Evolutionary conservation across 345 rosid species (phyloP).

Genomic region (Heritiera fomes): DNA sequence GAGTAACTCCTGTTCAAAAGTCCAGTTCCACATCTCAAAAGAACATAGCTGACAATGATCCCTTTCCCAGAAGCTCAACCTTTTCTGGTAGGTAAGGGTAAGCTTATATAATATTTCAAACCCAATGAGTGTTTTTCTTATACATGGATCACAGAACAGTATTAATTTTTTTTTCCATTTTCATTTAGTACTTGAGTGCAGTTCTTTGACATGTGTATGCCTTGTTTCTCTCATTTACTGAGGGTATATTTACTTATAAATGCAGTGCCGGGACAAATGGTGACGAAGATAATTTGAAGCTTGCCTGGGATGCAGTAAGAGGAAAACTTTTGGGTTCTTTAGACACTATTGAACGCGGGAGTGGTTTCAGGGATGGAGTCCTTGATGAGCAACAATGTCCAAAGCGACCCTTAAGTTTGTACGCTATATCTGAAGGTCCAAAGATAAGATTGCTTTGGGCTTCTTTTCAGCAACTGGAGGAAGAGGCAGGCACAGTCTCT

Average conservation of each 20-base stretch:
- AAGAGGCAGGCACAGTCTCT: constrained; percentile 66
- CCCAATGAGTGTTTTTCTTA: neutral
- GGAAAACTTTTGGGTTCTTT: constrained; percentile 70
- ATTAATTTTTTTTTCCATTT: neutral
- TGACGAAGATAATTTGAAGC: constrained; percentile 38
- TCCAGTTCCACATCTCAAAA: constrained; percentile 36
- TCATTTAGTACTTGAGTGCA: constrained; percentile 7
- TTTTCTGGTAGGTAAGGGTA: constrained; percentile 95
- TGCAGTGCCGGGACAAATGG: constrained; percentile 43
- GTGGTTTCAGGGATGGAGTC: constrained; percentile 40
- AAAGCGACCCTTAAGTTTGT: constrained; percentile 61
- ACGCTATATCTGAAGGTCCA: constrained; percentile 69
- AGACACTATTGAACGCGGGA: constrained; percentile 47
- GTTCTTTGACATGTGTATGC: neutral
- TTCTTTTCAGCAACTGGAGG: constrained; percentile 64
- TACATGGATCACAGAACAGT: neutral
- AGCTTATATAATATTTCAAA: constrained; percentile 32
- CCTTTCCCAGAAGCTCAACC: constrained; percentile 38
- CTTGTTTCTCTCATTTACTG: constrained; percentile 18
- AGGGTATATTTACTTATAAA: constrained; percentile 21
- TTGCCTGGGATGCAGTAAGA: constrained; percentile 65
- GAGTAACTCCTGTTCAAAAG: constrained; percentile 64
- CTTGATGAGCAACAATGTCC: constrained; percentile 45
- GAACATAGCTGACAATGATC: constrained; percentile 28
- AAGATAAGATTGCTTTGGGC: constrained; percentile 72